Conservation (phyloP, 129 eudicot species). For the Helichrysum umbraculigerum region DNA sequence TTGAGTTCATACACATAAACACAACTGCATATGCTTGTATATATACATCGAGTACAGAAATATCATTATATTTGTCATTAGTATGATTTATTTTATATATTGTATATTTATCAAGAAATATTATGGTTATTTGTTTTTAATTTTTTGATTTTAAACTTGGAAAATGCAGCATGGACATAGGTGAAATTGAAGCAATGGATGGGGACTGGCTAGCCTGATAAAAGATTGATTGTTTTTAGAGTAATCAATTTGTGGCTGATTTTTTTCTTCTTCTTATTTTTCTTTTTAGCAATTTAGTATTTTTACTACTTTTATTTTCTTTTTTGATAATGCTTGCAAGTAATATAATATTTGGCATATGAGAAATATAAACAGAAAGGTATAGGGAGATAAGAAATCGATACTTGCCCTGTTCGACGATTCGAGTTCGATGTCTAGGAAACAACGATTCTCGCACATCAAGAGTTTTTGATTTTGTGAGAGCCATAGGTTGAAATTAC, state of each 20-base stretch:
- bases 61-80: background rate
- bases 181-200: constrained; percentile 71
- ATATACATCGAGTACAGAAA: background rate
- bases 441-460: background rate
- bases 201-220: constrained; percentile 75
- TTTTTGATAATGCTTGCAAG: constrained; percentile 9
- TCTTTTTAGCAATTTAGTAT: background rate
- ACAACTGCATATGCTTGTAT: background rate
- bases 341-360: background rate
- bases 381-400: background rate
- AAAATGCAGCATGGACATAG: constrained; percentile 66
- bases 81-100: background rate
- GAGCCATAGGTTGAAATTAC: background rate
- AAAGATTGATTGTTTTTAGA: constrained; percentile 40
- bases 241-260: constrained; percentile 39
- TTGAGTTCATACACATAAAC: background rate
- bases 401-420: background rate
- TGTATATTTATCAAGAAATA: background rate
- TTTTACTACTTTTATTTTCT: constrained; percentile 4
- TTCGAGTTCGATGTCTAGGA: background rate
- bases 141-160: constrained; percentile 12
- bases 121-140: background rate
- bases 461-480: background rate
- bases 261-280: background rate
- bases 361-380: background rate